A percentile compares a stretch with the other conserved stretches of the same genome.
These are phyloP conservation scores for Sicyos edulis DNA, from an alignment of 306 rosid genomes.

Conservation along the genomic window DNA sequence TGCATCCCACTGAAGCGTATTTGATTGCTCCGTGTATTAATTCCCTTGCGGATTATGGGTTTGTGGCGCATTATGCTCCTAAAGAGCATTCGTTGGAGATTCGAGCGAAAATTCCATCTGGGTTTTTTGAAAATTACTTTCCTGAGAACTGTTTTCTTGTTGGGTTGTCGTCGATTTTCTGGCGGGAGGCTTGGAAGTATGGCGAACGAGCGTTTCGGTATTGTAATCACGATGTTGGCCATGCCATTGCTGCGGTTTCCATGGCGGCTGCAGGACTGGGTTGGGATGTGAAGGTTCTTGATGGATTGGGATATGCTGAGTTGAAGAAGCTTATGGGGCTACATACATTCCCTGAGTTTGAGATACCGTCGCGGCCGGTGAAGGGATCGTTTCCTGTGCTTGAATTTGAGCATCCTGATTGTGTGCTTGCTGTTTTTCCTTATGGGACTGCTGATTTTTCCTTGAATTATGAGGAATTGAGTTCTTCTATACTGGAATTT, in stretches of 20 bases:
- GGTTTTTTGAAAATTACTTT: constrained; percentile 39
- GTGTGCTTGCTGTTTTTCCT: constrained; percentile 67
- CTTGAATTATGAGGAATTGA: constrained; percentile 50
- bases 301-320: constrained; percentile 63
- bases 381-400: constrained; percentile 67
- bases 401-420: constrained; percentile 95
- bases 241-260: constrained; percentile 78
- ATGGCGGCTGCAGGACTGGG: constrained; percentile 79
- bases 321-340: constrained; percentile 78
- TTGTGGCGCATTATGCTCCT: constrained; percentile 87
- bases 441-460: constrained; percentile 41
- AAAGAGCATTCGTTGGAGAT: constrained; percentile 83
- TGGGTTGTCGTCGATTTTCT: constrained; percentile 77
- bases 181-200: constrained; percentile 98
- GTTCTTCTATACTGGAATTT: constrained; percentile 44
- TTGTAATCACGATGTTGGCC: constrained; percentile 88
- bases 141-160: constrained; percentile 54
- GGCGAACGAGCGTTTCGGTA: constrained; percentile 93
- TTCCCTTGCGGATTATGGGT: constrained; percentile 41
- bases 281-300: constrained; percentile 85
- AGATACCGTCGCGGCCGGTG: constrained; percentile 51
- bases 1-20: constrained; percentile 90
- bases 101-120: constrained; percentile 53
- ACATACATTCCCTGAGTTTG: constrained; percentile 44
- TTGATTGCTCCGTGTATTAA: constrained; percentile 48